These are phyloP conservation scores for Clitopilus hobsonii DNA, from an alignment of 768 basidiomycete genomes.

Conservation along the genomic window DNA sequence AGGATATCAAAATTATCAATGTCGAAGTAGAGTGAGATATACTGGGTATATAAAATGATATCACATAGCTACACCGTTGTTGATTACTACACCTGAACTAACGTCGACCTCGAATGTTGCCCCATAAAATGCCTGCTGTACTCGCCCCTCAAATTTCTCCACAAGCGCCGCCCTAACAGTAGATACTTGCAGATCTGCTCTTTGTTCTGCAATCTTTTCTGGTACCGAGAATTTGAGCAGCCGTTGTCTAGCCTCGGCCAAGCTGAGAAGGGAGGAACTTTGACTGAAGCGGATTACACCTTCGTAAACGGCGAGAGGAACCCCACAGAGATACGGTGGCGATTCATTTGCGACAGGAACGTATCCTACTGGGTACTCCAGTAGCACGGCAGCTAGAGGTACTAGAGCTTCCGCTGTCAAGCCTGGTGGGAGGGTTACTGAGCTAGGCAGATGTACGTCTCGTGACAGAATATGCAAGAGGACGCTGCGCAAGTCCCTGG, in stretches of 20 bases:
- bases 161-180: slow-evolving; percentile 25
- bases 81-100: not conserved
- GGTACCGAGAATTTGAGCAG: slow-evolving; percentile 61
- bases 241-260: slow-evolving; percentile 19
- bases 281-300: slow-evolving; percentile 21
- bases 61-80: not conserved
- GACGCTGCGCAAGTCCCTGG: not conserved
- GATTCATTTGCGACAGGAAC: slow-evolving; percentile 23
- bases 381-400: slow-evolving; percentile 53
- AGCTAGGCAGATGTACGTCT: slow-evolving; percentile 4
- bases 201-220: slow-evolving; percentile 15
- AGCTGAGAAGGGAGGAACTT: slow-evolving; percentile 8
- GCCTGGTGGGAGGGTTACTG: slow-evolving; percentile 22
- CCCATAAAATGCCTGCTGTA: slow-evolving; percentile 17
- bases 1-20: slow-evolving; percentile 90
- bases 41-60: not conserved
- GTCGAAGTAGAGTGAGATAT: slow-evolving; percentile 58
- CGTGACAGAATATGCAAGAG: slow-evolving; percentile 1
- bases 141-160: slow-evolving; percentile 26
- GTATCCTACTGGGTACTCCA: slow-evolving; percentile 61
- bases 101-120: slow-evolving; percentile 1
- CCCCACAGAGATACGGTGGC: slow-evolving; percentile 37
- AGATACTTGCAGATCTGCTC: slow-evolving; percentile 16
- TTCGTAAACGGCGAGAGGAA: slow-evolving; percentile 49
- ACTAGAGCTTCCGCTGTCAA: slow-evolving; percentile 28